Base-by-base conservation (phyloP, 2,329 filamentous ascomycete genomes). In the Zasmidium cellare region DNA sequence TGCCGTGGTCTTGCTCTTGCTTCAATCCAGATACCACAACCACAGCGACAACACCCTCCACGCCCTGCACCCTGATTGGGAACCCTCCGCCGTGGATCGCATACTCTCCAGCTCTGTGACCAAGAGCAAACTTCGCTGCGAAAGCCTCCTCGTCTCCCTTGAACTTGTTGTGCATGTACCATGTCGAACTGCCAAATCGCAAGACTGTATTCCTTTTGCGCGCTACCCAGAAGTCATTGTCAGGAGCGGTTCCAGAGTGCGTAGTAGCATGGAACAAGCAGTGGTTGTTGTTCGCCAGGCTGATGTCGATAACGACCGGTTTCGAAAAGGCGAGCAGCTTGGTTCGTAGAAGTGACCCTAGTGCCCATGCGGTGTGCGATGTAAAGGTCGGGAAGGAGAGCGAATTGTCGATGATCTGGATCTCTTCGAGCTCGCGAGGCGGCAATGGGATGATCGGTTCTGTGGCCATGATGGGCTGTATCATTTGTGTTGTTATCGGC, bases 41-140 rank as follows among this genome's bases (percentile, higher is more conserved):
- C 1, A 91, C 86, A 0, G 84, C 90, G 9, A 92, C 86, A 2
- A 91, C 76, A 0, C 89, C 90, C 75, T 92, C 89, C 1, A 92
- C 88, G 0, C 88, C 88, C 53, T 77, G 77, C 6, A 93, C 89
- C 7, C 85, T 80, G 28, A 93, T 82, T 0, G 90, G 90, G 62
- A 90, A 85, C 0, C 81, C 90, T 20, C 90, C 90, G 0, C 90
- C 90, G 72, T 92, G 89, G 61, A 92, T 89, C 1, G 89, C 89
- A 77, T 89, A 93, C 28, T 83, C 78, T 54, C 80, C 79, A 51
- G 80, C 81, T 44, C 77, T 75, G 55, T 73, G 73, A 5, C 82
- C 80, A 68, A 92, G 76, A 31, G 81, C 85, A 69, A 84, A 89
- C 71, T 88, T 88, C 28, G 80, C 79, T 44, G 81, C 80, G 72